Conservation (phyloP, 345 rosid species). For the Gossypium arboreum region DNA sequence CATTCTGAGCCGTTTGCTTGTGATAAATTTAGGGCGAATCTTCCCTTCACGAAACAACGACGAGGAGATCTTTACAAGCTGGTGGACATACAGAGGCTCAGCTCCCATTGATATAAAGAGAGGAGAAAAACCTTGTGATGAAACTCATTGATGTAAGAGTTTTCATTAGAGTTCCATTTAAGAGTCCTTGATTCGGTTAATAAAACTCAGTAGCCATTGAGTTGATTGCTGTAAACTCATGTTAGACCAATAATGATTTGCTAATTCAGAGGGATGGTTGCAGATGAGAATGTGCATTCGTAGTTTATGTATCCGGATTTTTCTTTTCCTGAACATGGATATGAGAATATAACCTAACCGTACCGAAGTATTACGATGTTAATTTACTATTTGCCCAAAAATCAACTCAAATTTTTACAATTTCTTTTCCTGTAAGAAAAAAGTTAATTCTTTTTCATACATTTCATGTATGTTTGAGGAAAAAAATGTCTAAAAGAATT, state of each 20-base stretch:
- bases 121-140: background rate
- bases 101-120: constrained; percentile 26
- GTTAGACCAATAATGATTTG: background rate
- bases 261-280: background rate
- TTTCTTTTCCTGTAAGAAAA: too few relatives aligned
- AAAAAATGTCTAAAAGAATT: too few relatives aligned
- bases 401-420: too few relatives aligned
- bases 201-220: background rate
- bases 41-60: constrained; percentile 65
- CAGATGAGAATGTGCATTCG: background rate
- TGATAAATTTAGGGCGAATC: constrained; percentile 48
- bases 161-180: background rate
- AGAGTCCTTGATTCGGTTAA: background rate
- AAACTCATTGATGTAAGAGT: background rate
- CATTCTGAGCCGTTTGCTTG: background rate
- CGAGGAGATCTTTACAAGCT: constrained; percentile 83
- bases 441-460: too few relatives aligned
- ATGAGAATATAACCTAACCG: too few relatives aligned
- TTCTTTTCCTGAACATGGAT: too few relatives aligned
- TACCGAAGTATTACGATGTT: too few relatives aligned
- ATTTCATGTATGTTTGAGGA: too few relatives aligned
- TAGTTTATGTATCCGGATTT: background rate
- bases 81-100: constrained; percentile 59
- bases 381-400: too few relatives aligned
- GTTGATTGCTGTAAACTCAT: background rate